Conservation (phyloP, 2,329 filamentous ascomycete species). For the Penicillium nordicum region DNA sequence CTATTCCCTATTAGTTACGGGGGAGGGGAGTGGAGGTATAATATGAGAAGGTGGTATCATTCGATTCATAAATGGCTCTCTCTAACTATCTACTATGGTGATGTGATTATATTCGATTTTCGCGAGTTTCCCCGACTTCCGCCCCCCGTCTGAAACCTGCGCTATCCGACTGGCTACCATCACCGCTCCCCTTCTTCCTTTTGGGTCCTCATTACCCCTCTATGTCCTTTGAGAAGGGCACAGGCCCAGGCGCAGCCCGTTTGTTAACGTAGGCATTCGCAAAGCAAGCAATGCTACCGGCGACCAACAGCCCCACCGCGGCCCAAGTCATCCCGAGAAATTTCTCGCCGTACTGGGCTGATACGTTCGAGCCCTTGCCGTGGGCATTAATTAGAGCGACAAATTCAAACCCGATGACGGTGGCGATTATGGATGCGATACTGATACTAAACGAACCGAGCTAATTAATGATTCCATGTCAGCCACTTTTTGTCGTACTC, state of each 20-base stretch:
- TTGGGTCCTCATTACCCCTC: conserved; percentile 15
- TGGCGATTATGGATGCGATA: conserved; percentile 71
- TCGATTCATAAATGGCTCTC: not conserved
- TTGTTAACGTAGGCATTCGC: conserved; percentile 24
- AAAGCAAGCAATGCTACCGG: conserved; percentile 32
- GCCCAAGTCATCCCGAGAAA: conserved; percentile 61
- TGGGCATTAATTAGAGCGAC: conserved; percentile 53
- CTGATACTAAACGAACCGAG: conserved; percentile 60
- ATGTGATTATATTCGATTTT: not conserved
- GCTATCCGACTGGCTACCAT: not conserved
- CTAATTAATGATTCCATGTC: conserved; percentile 21
- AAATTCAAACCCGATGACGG: conserved; percentile 57
- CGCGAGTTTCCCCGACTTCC: conserved; percentile 3
- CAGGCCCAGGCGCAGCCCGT: conserved; percentile 1
- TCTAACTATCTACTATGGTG: not conserved
- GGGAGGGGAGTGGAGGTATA: not conserved
- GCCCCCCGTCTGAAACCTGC: not conserved
- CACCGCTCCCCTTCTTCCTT: not conserved
- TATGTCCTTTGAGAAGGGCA: conserved; percentile 17
- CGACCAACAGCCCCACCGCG: conserved; percentile 41
- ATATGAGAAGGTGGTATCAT: not conserved
- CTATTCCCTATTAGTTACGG: not conserved
- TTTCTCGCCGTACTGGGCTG: conserved; percentile 50
- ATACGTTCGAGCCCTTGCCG: conserved; percentile 49
- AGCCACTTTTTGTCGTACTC: not conserved